phyloP scores from a whole-genome alignment of 768 basidiomycete species.

The Clathrus columnatus region DNA sequence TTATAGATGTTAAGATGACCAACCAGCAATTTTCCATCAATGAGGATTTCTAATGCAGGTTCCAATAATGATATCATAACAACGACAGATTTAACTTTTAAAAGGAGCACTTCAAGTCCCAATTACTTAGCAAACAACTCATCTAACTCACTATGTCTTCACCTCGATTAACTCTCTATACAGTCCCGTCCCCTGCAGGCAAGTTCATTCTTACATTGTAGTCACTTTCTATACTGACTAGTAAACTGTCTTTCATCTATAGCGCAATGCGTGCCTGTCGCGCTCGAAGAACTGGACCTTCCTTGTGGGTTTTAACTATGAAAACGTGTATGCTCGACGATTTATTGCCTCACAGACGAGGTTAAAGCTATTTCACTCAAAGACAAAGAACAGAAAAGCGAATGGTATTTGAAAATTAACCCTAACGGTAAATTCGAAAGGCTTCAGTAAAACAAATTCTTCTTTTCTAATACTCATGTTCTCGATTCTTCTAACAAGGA shows the following conservation, averaged over 20 bases:
- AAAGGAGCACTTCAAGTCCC: neutral
- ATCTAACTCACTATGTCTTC: neutral
- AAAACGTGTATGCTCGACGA: too few species aligned
- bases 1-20: too few species aligned
- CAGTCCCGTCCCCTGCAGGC: neutral
- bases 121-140: neutral
- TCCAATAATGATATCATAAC: too few species aligned
- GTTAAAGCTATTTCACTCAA: slow-evolving; percentile 2
- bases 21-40: too few species aligned
- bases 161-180: neutral
- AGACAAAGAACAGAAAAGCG: slow-evolving; percentile 7
- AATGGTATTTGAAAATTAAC: slow-evolving; percentile 7
- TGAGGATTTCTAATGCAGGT: too few species aligned
- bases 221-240: neutral
- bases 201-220: neutral
- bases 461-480: neutral
- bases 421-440: neutral
- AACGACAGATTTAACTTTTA: too few species aligned
- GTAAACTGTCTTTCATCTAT: too few species aligned
- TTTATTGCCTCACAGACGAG: neutral
- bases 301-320: too few species aligned
- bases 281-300: too few species aligned
- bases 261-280: too few species aligned
- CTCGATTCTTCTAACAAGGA: slow-evolving; percentile 21
- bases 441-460: neutral